phyloP scores from a whole-genome alignment of 192 early-diverging fungal species.

The Backusella tuberculispora region DNA sequence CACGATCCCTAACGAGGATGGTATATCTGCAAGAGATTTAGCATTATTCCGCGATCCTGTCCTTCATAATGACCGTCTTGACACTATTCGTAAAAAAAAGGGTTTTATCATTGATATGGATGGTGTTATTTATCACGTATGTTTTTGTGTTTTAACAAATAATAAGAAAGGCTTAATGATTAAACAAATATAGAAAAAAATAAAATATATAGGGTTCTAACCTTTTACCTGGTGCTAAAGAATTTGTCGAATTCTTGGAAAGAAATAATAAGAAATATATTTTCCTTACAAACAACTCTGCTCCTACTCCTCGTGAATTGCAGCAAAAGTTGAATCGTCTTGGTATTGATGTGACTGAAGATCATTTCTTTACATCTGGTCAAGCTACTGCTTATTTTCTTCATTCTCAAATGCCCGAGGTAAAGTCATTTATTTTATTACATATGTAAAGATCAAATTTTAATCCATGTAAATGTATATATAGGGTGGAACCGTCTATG shows the following conservation, averaged over 20 bases:
- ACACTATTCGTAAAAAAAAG: slow-evolving; percentile 45
- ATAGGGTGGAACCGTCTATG: slow-evolving; percentile 52
- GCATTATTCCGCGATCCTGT: slow-evolving; percentile 32
- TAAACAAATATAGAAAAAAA: neutral
- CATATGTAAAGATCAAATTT: too few species aligned
- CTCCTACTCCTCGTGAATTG: slow-evolving; percentile 61
- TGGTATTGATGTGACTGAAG: slow-evolving; percentile 51
- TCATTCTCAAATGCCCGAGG: slow-evolving; percentile 53
- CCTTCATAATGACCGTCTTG: slow-evolving; percentile 34
- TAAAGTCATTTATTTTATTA: too few species aligned
- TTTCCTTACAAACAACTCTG: slow-evolving; percentile 66
- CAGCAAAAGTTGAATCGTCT: slow-evolving; percentile 53
- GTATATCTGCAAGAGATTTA: slow-evolving; percentile 18
- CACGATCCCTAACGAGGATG: neutral
- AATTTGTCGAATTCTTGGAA: slow-evolving; percentile 57
- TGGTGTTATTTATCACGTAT: slow-evolving; percentile 61
- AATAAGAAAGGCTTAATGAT: neutral
- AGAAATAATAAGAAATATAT: slow-evolving; percentile 57
- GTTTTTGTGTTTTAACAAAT: neutral
- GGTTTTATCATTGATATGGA: slow-evolving; percentile 67
- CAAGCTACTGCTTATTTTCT: slow-evolving; percentile 61
- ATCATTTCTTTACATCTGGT: slow-evolving; percentile 61
- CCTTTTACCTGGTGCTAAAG: slow-evolving; percentile 58
- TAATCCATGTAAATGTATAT: too few species aligned
- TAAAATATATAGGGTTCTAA: slow-evolving; percentile 37